These are phyloP conservation scores for Annulohypoxylon stygium DNA, from an alignment of 495 filamentous ascomycete genomes.

Conservation along the genomic window DNA sequence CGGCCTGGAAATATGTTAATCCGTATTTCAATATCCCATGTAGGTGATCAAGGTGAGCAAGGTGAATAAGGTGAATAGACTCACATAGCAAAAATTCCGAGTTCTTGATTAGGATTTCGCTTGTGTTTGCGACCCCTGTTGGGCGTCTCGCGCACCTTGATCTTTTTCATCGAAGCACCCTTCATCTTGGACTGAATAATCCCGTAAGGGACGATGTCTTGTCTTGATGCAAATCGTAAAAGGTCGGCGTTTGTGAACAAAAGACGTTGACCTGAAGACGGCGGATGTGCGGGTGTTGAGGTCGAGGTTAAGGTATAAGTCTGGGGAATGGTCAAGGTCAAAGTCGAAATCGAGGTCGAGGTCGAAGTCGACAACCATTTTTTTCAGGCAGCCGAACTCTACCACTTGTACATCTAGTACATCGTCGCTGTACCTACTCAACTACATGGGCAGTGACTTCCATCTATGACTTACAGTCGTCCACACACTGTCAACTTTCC, in stretches of 20 bases:
- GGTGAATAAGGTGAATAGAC: too few species aligned
- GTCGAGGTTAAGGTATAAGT: background rate
- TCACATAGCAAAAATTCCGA: too few species aligned
- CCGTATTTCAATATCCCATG: background rate
- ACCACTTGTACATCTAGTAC: background rate
- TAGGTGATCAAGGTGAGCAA: background rate
- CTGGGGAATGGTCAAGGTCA: background rate
- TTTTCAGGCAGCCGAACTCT: background rate
- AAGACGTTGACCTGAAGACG: background rate
- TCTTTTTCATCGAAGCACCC: too few species aligned
- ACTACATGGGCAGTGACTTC: background rate
- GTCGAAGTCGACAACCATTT: too few species aligned
- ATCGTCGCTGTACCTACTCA: background rate
- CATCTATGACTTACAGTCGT: background rate
- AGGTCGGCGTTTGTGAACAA: background rate
- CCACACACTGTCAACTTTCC: background rate
- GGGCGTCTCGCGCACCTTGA: too few species aligned
- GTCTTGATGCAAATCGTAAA: background rate
- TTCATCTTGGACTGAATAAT: too few species aligned
- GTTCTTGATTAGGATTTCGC: too few species aligned
- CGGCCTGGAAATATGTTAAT: background rate
- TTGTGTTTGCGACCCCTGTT: too few species aligned
- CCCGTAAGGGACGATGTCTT: background rate
- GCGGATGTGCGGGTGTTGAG: background rate
- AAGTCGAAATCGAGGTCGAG: background rate